phyloP scores from a whole-genome alignment of 177 flowering plant species.

The Tripterygium wilfordii region DNA sequence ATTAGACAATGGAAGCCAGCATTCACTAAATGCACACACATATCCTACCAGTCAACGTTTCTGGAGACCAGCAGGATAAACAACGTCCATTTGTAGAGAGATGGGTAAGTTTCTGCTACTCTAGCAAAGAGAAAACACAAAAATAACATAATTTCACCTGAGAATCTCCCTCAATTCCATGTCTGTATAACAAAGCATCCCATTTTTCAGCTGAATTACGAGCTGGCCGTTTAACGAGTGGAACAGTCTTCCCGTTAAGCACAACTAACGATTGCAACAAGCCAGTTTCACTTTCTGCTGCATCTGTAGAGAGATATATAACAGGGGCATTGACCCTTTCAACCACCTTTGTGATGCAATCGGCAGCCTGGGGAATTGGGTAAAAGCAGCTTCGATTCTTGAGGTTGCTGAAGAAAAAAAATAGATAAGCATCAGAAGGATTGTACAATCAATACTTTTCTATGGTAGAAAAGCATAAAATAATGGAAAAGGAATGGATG shows the following conservation, averaged over 20 bases:
- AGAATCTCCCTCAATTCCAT: conserved; percentile 55
- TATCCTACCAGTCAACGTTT: no score
- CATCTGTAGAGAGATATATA: conserved; percentile 96
- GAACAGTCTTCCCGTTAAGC: conserved; percentile 66
- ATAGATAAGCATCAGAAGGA: conserved; percentile 11
- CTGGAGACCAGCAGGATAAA: no score
- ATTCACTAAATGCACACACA: no score
- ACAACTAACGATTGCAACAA: conserved; percentile 73
- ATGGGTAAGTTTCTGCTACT: no score
- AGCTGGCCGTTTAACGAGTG: conserved; percentile 77
- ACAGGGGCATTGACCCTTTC: conserved; percentile 77
- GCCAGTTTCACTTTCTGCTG: conserved; percentile 93
- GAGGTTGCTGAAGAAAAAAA: conserved; percentile 59
- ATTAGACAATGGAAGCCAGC: no score
- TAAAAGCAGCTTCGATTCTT: conserved; percentile 87
- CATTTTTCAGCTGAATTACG: conserved; percentile 90
- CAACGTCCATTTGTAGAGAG: no score
- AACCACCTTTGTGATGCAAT: conserved; percentile 69
- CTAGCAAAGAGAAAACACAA: no score
- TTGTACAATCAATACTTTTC: no score
- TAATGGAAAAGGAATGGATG: no score
- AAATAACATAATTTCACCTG: conserved; percentile 50
- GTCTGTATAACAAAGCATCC: conserved; percentile 86
- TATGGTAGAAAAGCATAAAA: no score
- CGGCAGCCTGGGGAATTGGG: conserved; percentile 97